These are phyloP conservation scores for Astrocystis sublimbata DNA, from an alignment of 495 filamentous ascomycete genomes.

Conservation along the genomic window DNA sequence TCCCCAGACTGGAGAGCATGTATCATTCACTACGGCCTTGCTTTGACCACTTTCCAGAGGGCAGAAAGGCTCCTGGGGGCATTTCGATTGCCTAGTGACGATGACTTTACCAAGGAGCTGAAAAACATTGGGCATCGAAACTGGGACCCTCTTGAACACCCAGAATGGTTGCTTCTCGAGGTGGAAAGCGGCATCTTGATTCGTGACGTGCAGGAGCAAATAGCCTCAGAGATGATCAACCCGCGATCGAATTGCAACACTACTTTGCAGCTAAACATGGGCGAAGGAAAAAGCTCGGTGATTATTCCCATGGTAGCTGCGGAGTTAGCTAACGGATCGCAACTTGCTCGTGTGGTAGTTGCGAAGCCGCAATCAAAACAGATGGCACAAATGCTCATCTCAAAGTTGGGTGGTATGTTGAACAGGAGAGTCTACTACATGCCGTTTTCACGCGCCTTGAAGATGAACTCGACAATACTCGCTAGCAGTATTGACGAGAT, in stretches of 20 bases:
- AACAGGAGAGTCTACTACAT: constrained; percentile 59
- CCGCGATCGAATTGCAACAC: constrained; percentile 49
- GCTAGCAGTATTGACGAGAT: constrained; percentile 36
- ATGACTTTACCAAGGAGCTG: constrained; percentile 52
- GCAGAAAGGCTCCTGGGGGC: constrained; percentile 37
- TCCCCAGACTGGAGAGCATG: constrained; percentile 32
- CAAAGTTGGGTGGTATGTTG: constrained; percentile 61
- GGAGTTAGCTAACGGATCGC: constrained; percentile 52
- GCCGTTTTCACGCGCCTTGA: constrained; percentile 60
- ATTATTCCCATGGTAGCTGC: constrained; percentile 66
- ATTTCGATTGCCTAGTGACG: constrained; percentile 18
- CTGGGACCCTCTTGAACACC: constrained; percentile 52
- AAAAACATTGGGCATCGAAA: constrained; percentile 53
- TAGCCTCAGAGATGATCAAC: constrained; percentile 58
- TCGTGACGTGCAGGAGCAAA: constrained; percentile 58
- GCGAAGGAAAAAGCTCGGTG: constrained; percentile 70
- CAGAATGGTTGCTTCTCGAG: constrained; percentile 64
- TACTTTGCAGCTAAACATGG: constrained; percentile 75
- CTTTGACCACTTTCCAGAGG: constrained; percentile 38
- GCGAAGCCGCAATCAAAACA: constrained; percentile 62
- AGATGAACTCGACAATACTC: constrained; percentile 29
- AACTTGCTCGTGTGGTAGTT: constrained; percentile 61
- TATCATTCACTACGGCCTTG: constrained; percentile 40
- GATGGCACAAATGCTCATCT: constrained; percentile 61
- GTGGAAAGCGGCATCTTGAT: constrained; percentile 65